Evolutionary conservation across 164 flowering plant genomes (phyloP).

Genomic region (Berberis thunbergii): DNA sequence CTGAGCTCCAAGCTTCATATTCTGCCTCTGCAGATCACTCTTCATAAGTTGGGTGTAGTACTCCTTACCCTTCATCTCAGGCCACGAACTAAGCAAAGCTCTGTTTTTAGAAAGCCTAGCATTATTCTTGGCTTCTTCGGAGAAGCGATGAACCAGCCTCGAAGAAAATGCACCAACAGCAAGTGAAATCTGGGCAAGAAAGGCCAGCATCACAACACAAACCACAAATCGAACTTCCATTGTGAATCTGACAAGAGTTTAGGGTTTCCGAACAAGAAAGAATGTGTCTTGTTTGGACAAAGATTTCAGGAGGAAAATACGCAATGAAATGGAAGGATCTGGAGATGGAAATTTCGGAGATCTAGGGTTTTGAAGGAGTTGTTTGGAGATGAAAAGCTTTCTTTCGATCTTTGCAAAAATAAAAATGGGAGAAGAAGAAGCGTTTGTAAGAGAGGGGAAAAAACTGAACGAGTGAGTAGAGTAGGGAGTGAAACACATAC

Average conservation of each 20-base stretch:
- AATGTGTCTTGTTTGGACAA: no score
- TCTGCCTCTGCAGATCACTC: slow-evolving; percentile 60
- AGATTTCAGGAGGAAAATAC: no score
- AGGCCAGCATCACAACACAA: background rate
- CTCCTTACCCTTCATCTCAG: slow-evolving; percentile 38
- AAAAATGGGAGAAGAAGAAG: no score
- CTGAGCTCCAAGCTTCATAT: slow-evolving; percentile 47
- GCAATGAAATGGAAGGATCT: no score
- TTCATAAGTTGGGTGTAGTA: slow-evolving; percentile 43
- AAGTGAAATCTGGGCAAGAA: slow-evolving; percentile 3
- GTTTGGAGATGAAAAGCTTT: no score
- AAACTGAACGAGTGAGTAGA: no score
- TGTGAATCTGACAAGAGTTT: background rate
- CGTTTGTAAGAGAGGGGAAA: no score
- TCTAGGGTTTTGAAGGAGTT: no score
- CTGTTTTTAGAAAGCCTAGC: slow-evolving; percentile 19
- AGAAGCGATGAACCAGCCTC: slow-evolving; percentile 40
- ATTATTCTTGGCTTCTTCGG: slow-evolving; percentile 43
- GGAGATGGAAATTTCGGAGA: no score
- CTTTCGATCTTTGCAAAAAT: no score
- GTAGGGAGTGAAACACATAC: no score
- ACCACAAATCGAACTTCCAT: slow-evolving; percentile 12
- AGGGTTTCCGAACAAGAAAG: no score
- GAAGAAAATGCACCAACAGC: slow-evolving; percentile 27
- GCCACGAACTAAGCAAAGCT: slow-evolving; percentile 22